phyloP scores from a whole-genome alignment of 345 rosid species.

The Turritis glabra region DNA sequence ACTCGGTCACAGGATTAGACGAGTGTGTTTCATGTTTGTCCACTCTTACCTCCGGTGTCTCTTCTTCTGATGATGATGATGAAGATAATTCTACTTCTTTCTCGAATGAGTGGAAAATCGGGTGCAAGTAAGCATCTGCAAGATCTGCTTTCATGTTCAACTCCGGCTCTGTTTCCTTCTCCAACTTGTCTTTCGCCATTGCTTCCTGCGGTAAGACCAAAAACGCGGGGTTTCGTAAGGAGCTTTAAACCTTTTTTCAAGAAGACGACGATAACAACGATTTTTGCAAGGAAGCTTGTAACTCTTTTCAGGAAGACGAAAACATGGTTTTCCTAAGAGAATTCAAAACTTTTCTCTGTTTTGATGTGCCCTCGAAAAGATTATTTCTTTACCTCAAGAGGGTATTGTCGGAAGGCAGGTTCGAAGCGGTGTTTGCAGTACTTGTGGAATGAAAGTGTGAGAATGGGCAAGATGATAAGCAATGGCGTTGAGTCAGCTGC shows the following conservation, averaged over 20 bases:
- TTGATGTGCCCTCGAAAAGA: conserved; percentile 3
- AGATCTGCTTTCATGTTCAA: conserved; percentile 65
- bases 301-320: not conserved
- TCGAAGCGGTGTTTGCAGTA: conserved; percentile 93
- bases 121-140: conserved; percentile 93
- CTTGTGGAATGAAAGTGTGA: conserved; percentile 82
- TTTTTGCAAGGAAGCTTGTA: not conserved
- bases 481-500: conserved; percentile 94
- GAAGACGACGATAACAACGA: not conserved
- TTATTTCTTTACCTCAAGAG: conserved; percentile 65
- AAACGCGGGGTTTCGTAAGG: not conserved
- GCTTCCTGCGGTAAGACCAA: conserved; percentile 67
- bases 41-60: conserved; percentile 45
- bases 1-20: conserved; percentile 46
- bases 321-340: not conserved
- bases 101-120: conserved; percentile 79
- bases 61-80: not conserved
- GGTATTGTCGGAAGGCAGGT: conserved; percentile 88
- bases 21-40: conserved; percentile 47
- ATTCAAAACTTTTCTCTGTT: not conserved
- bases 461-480: conserved; percentile 70
- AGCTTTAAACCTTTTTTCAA: not conserved
- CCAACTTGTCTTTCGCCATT: conserved; percentile 74
- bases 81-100: conserved; percentile 40
- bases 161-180: conserved; percentile 56